Base-by-base conservation (phyloP, 2,329 filamentous ascomycete species). In the Diplodia seriata region DNA sequence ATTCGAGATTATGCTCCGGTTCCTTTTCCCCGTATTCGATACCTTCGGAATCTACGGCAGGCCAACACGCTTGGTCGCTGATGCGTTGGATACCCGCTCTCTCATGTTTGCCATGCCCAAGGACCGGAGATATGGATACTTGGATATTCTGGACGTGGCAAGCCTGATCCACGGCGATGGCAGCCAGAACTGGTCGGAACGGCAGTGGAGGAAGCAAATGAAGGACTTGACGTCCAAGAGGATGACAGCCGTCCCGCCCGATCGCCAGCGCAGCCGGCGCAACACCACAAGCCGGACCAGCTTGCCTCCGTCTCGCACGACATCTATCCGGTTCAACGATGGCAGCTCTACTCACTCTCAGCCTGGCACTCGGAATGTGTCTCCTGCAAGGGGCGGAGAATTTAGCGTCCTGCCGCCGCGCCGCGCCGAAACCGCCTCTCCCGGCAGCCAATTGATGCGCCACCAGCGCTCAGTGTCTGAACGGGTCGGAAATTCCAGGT, bases 71-170 rank as follows among this genome's bases (percentile, higher is more conserved):
- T 84, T 99, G 54, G 89, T 97, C 40, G 93, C 95, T 2, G 97
- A 97, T 75, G 90, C 91, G 0, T 86, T 94, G 54, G 94, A 98
- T 78, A 85, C 91, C 4, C 88, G 93, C 55, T 97, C 95, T 68
- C 85, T 99, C 71, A 99, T 99, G 95, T 99, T 98, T 78, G 95
- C 94, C 6, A 96, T 99, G 90, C 94, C 95, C 0, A 92, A 91
- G 73, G 89, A 95, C 73, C 89, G 90, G 65, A 87, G 91, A 71
- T 97, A 97, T 74, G 94, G 94, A 0, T 98, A 98, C 74, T 81
- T 99, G 31, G 95, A 98, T 74, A 89, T 93, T 43, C 81, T 94
- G 67, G 95, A 99, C 76, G 92, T 98, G 18, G 89, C 90, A 4
- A 86, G 86, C 65, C 82, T 98, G 51, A 93, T 99, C 70, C 85